Base-by-base conservation (phyloP, 106 monocot species). In the Allium cepa region DNA sequence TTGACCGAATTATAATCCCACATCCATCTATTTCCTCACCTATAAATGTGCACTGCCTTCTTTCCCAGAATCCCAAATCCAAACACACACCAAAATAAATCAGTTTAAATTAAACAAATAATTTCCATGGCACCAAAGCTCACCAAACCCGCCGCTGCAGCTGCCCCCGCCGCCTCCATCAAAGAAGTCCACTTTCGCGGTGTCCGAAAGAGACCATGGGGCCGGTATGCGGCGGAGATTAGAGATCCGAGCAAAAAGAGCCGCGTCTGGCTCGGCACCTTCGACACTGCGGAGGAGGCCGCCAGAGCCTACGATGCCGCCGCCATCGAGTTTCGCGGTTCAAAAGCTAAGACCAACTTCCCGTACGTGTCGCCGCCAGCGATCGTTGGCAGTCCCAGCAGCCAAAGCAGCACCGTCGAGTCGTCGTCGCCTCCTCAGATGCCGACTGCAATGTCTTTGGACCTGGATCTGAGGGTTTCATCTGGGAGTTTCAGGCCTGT, bases 321-420 rank as follows among this genome's bases (percentile, higher is more conserved):
- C 12, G 82, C 82, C 7, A 50, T 68, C 9, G 73, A 73, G 28
- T 74, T 77, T 62, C 63, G 78, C 16, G 77, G 70, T n/a, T 49
- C 78, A 1, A 78, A 78, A 71, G 78, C 78, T 5, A 74, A 82
- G 69, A 78, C 74, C 11, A 78, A 78, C 59, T 78, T 82, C 65
- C 73, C 77, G 68, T 58, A 46, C 62, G 49, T 11, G 52, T 22
- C 58, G 59, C 62, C 69, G 18, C 12, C 57, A 1, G 18, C 47
- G 47, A 62, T 50, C 49, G 76, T 62, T 16, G 70, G 73, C 3
- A 84, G 80, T 63, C 80, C 77, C 9, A 80, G 80, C 73, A 84
- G 84, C 71, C 77, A 76, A 53, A 84, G 77, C 63, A 84, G 84
- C 80, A 84, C 84, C 18, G 74, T 84, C 50, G 84, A 80, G 67